Evolutionary conservation across 2,329 filamentous ascomycete species (phyloP), one percentile per base, ranked within the genome.

Genomic region (Xylariaceae sp.): DNA sequence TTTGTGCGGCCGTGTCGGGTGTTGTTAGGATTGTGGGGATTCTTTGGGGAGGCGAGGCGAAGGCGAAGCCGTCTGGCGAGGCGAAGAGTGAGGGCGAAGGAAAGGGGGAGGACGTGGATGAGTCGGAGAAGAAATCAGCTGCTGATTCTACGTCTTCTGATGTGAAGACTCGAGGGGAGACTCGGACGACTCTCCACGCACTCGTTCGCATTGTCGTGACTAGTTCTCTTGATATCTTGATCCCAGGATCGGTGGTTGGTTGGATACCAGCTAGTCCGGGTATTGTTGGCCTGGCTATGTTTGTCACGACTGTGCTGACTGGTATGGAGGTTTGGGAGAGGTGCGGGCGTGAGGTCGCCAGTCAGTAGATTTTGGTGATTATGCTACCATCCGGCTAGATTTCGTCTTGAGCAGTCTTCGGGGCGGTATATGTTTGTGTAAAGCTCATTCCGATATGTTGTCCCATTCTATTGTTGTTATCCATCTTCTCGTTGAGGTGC

Each of bases 231-330:
- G 88, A 91, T 69, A 69, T 89, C 51, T 67, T 85, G 3, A 75
- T 89, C 37, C 88, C 88, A 0, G 82, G 82, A 0, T 75, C 76
- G 4, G 74, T 81, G 0, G 73, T 89, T 11, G 85, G 85, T 0
- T 89, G 86, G 86, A 72, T 87, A 30, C 71, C 76, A 0, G 74
- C 80, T 1, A 74, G 78, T 8, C 72, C 78, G 0, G 77, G 82
- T 2, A 73, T 78, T 1, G 80, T 89, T 1, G 85, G 83, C 1
- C 57, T 80, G 10, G 79, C 80, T 7, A 87, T 86, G 80, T 73
- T 87, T 17, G 67, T 82, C 18, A 86, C 85, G 54, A 88, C 87
- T 0, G 51, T 87, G 3, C 68, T 90, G 51, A 85, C 85, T 8
- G 80, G 81, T 1, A 70, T 75, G 63, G 82, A 84, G 64, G 80